Evolutionary conservation across 1,284 basidiomycete species (phyloP), one percentile per base, ranked within the genome.

Genomic region (Leucoagaricus sp.): DNA sequence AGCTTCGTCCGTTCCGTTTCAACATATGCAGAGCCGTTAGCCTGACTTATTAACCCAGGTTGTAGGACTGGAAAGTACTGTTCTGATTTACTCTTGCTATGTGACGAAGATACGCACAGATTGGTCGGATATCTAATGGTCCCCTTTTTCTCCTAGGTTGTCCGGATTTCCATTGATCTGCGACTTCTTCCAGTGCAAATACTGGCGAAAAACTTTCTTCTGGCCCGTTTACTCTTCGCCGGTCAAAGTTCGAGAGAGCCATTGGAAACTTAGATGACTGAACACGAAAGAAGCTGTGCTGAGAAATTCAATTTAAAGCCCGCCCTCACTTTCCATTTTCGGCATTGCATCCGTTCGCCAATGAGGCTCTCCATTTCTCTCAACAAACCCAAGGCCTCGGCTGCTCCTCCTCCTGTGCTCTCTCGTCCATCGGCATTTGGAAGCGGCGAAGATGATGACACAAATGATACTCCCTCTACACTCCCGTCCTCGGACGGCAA

Each of bases 21-120:
- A 61, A 98, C 89, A 68, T 98, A 99, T 9, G 93, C 93, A 41
- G 94, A 96, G 0, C 96, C 96, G 65, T 94, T 95, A 1, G 96
- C 95, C 72, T 96, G 94, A 57, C 78, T 91, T 49, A 97, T 93
- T 7, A 98, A 75, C 3, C 94, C 94, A 17, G 93, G 87, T 69
- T 94, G 87, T 46, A 98, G 76, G 72, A 94, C 96, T 97, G 67
- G 46, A 60, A 63, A 53, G 31, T 45, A 47, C 41, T 49, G 40
- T 57, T 28, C 42, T 54, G 9, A 31, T 46, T 12, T n/a, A 50
- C 10, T 23, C 52, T 51, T 52, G 15, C 19, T 15, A 53, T 53
- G 25, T 7, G 17, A 49, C 8, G 21, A 34, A 52, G 48, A 23
- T 53, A 72, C 89, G 63, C 71, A 95, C 94, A 96, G 61, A 96